A percentile compares a stretch with the other conserved stretches of the same genome.
Conservation (phyloP, 2,329 filamentous ascomycete species). For the Pseudocercospora cruenta region DNA sequence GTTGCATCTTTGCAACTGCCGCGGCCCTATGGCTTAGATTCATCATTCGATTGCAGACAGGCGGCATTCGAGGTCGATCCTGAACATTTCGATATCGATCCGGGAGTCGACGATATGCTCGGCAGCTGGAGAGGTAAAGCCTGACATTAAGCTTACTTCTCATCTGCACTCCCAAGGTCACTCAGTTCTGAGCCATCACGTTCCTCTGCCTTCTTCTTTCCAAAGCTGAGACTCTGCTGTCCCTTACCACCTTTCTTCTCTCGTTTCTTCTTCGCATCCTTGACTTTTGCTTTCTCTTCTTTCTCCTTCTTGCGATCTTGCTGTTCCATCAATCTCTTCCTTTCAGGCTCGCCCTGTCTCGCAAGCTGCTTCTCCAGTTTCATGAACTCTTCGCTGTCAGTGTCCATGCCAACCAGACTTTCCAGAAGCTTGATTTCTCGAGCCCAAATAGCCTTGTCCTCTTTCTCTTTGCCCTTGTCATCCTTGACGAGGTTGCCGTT, state of each 20-base stretch:
- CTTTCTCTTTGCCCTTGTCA: slow-evolving; percentile 56
- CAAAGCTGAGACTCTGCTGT: slow-evolving; percentile 3
- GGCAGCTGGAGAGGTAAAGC: background rate
- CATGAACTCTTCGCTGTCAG: slow-evolving; percentile 72
- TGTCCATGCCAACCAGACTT: slow-evolving; percentile 80
- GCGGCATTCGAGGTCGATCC: background rate
- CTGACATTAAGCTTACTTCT: background rate
- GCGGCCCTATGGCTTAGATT: too few species aligned
- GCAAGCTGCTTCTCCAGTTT: slow-evolving; percentile 67
- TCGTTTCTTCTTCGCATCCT: slow-evolving; percentile 41
- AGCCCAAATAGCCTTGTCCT: slow-evolving; percentile 86
- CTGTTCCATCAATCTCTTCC: slow-evolving; percentile 75
- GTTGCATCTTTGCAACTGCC: background rate
- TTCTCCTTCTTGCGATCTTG: slow-evolving; percentile 74
- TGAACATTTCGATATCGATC: background rate
- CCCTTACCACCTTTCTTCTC: slow-evolving; percentile 9
- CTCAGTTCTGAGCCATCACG: background rate
- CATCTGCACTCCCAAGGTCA: background rate
- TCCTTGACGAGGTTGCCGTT: slow-evolving; percentile 59
- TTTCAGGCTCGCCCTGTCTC: slow-evolving; percentile 69
- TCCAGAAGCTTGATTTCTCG: slow-evolving; percentile 94
- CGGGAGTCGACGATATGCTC: background rate
- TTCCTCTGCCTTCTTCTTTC: background rate
- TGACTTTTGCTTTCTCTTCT: slow-evolving; percentile 51
- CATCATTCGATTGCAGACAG: background rate